phyloP scores from a whole-genome alignment of 257 asterid species.

The Solanum sitiens region DNA sequence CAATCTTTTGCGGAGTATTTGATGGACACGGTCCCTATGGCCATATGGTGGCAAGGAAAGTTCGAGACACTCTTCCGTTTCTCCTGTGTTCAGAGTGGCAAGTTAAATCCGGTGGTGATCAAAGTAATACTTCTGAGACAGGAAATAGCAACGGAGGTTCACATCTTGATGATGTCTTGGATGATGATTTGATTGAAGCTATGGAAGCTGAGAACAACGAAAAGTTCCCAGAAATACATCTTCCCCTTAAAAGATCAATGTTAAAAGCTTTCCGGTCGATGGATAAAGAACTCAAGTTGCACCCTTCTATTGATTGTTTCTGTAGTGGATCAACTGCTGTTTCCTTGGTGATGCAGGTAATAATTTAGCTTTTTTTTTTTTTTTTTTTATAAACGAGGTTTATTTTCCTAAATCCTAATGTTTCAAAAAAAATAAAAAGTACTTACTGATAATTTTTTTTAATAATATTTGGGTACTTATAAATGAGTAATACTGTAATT shows the following conservation, averaged over 20 bases:
- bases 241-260: slow-evolving; percentile 66
- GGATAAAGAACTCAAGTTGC: slow-evolving; percentile 92
- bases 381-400: background rate
- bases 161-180: slow-evolving; percentile 62
- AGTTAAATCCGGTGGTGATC: slow-evolving; percentile 26
- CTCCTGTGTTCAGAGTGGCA: slow-evolving; percentile 64
- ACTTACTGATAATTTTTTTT: background rate
- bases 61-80: slow-evolving; percentile 74
- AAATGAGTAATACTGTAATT: background rate
- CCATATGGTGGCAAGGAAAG: slow-evolving; percentile 93
- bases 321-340: slow-evolving; percentile 94
- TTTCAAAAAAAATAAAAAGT: background rate
- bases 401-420: background rate
- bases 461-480: background rate
- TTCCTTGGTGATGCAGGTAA: slow-evolving; percentile 69
- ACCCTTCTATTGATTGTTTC: slow-evolving; percentile 76
- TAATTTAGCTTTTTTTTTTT: background rate
- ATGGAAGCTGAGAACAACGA: slow-evolving; percentile 52
- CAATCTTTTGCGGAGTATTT: slow-evolving; percentile 80
- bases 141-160: slow-evolving; percentile 36
- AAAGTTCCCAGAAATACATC: slow-evolving; percentile 65
- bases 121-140: slow-evolving; percentile 19
- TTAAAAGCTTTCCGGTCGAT: slow-evolving; percentile 70
- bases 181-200: slow-evolving; percentile 58
- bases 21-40: slow-evolving; percentile 99